Evolutionary conservation across 192 early-diverging fungal species (phyloP).

Genomic region (Backusella morwellensis): DNA sequence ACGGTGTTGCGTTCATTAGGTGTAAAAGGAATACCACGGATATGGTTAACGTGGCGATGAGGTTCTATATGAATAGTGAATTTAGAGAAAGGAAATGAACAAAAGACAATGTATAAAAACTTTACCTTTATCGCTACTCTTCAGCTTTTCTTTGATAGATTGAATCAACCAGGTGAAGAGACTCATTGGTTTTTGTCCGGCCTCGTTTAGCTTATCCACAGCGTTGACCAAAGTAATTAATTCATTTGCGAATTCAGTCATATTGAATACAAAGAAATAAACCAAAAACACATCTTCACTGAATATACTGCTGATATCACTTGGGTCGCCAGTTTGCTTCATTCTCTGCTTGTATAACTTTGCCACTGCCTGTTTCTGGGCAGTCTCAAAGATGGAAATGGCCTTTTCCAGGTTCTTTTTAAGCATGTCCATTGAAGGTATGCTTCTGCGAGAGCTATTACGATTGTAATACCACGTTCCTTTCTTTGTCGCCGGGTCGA

Average conservation of each 20-base stretch:
- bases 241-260: constrained; percentile 74
- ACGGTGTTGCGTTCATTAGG: constrained; percentile 36
- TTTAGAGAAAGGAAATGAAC: background rate
- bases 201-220: constrained; percentile 19
- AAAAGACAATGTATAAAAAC: background rate
- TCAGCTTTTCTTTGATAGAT: background rate
- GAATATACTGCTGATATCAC: constrained; percentile 19
- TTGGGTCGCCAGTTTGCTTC: constrained; percentile 15
- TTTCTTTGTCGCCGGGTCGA: constrained; percentile 16
- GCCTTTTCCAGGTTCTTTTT: constrained; percentile 49
- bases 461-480: background rate
- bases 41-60: background rate
- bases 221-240: constrained; percentile 46
- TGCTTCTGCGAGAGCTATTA: background rate
- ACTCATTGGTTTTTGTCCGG: background rate
- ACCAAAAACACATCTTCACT: constrained; percentile 79
- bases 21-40: constrained; percentile 14
- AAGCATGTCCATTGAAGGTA: constrained; percentile 11
- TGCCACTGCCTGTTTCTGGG: constrained; percentile 45
- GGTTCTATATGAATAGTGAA: background rate
- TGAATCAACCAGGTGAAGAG: constrained; percentile 2
- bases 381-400: constrained; percentile 47
- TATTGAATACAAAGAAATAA: constrained; percentile 78
- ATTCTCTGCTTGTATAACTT: constrained; percentile 41
- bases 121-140: background rate